Base-by-base conservation (phyloP, 495 filamentous ascomycete genomes). In the Talaromyces wortmannii region DNA sequence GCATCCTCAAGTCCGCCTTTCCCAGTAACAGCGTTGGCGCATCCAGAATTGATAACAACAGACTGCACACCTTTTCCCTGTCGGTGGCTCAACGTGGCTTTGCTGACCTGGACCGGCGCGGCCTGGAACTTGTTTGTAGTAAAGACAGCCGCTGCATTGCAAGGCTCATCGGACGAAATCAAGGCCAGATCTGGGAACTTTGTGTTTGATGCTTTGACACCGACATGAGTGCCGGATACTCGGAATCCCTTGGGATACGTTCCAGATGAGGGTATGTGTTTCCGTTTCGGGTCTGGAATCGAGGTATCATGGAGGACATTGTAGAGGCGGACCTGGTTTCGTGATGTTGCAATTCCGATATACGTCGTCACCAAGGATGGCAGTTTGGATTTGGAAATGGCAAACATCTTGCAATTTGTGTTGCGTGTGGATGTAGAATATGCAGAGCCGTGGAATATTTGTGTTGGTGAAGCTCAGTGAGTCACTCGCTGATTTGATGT, bases 81-180 rank as follows among this genome's bases (percentile, higher is more conserved):
- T 56, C 82, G 79, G 55, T 74, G 74, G 59, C 83, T 69, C 49
- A 97, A 72, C 55, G 87, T 86, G 51, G 85, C 74, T 55, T 83
- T 79, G 64, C 87, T 90, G 51, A 95, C 86, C 45, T 89, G 88
- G 43, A 98, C 91, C 13, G 94, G 94, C 29, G 94, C 94, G 17
- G 94, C 94, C 67, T 96, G 92, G 74, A 97, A 99, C 69, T 92
- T 94, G 76, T 97, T 99, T 71, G 91, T 91, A 45, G 94, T 99
- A 76, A 97, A 95, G 10, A 97, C 94, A 4, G 91, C 92, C 2
- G 92, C 91, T 5, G 87, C 94, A n/a, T 89, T 82, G 69, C 91
- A 96, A 31, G 91, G 95, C 46, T 78, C 79, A 56, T 95, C 88
- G 7, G 95, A 97, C 17, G 85, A 82, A 56, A 99, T 80, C 50